A percentile compares a stretch with the other conserved stretches of the same genome.
Conservation (phyloP, 2,329 filamentous ascomycete species). For the Nemania abortiva region DNA sequence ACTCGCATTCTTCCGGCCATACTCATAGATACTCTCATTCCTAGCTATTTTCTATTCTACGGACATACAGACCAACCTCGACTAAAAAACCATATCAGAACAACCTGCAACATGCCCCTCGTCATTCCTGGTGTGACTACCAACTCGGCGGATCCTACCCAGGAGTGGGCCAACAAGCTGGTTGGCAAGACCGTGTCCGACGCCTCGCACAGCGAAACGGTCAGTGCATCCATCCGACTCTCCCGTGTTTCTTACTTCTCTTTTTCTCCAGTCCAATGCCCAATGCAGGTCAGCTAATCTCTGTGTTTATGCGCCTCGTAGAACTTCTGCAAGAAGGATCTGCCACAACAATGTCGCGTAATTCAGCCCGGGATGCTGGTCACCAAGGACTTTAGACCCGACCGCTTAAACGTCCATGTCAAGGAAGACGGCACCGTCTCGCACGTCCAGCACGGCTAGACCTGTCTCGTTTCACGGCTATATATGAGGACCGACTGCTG, state of each 20-base stretch:
- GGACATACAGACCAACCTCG: neutral
- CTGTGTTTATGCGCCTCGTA: conserved; percentile 46
- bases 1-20: neutral
- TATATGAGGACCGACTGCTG: neutral
- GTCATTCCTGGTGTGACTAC: conserved; percentile 69
- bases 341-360: conserved; percentile 68
- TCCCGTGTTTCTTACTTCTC: neutral
- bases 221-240: conserved; percentile 52
- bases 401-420: conserved; percentile 70
- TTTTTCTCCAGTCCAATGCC: neutral
- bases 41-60: neutral
- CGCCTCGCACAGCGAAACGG: conserved; percentile 63
- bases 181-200: conserved; percentile 73
- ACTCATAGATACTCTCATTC: neutral
- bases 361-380: conserved; percentile 69
- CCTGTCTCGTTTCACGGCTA: neutral
- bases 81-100: neutral
- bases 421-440: conserved; percentile 71
- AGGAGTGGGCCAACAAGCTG: conserved; percentile 72
- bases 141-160: conserved; percentile 57
- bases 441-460: conserved; percentile 68
- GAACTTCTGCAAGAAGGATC: conserved; percentile 71
- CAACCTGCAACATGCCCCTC: conserved; percentile 67
- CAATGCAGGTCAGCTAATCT: conserved; percentile 10
- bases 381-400: conserved; percentile 67